A percentile compares a stretch with the other conserved stretches of the same genome.
Evolutionary conservation across 2,329 filamentous ascomycete genomes (phyloP).

Genomic region (Mollisiaceae sp.): DNA sequence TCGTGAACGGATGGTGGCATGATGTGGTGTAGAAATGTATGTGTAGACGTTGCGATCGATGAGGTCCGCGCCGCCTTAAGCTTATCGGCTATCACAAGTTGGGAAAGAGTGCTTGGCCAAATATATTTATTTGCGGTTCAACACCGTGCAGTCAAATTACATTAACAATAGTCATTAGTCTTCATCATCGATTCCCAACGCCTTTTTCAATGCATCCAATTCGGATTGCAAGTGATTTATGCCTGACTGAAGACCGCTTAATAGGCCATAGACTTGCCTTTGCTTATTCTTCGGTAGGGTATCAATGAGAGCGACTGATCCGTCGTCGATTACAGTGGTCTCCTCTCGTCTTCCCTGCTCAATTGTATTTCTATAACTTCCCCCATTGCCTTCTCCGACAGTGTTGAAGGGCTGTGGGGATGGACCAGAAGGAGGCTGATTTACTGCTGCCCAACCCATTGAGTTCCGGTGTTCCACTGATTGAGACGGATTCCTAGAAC

Average conservation of each 20-base stretch:
- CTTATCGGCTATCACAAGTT: too few relatives aligned
- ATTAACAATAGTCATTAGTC: conserved; percentile 21
- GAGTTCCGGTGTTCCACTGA: conserved; percentile 25
- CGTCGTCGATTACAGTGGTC: conserved; percentile 31
- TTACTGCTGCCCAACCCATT: conserved; percentile 36
- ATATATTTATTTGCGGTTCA: not conserved
- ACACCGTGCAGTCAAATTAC: not conserved
- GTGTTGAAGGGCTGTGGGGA: conserved; percentile 31
- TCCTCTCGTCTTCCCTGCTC: conserved; percentile 35
- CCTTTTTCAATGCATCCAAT: conserved; percentile 38
- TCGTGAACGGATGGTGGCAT: conserved; percentile 16
- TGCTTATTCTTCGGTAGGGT: conserved; percentile 41
- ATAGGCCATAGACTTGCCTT: conserved; percentile 40
- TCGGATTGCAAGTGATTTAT: conserved; percentile 42
- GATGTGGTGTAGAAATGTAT: conserved; percentile 1
- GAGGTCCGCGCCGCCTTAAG: too few relatives aligned
- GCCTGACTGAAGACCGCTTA: conserved; percentile 41
- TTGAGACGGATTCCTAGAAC: conserved; percentile 13
- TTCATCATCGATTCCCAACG: conserved; percentile 41
- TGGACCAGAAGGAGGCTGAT: conserved; percentile 25
- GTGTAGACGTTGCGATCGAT: not conserved
- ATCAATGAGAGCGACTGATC: conserved; percentile 38
- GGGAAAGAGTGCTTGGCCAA: not conserved
- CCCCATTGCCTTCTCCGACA: conserved; percentile 47
- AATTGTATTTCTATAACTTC: conserved; percentile 39